Conservation (phyloP, 768 basidiomycete species). For the Boletus rubescentipes region DNA sequence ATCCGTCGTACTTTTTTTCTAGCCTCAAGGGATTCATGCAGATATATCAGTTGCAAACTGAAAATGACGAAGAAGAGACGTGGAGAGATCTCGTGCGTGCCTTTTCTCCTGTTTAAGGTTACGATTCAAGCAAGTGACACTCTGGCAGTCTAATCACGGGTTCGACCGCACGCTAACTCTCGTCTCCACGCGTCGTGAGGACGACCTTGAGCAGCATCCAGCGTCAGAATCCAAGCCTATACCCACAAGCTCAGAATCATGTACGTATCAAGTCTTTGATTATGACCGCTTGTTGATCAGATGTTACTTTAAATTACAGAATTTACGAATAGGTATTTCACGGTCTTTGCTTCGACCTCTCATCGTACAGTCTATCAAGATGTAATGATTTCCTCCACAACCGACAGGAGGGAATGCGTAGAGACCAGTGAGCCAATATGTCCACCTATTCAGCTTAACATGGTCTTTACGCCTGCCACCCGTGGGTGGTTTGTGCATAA, state of each 20-base stretch:
- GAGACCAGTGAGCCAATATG: conserved; percentile 5
- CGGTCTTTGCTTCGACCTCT: neutral
- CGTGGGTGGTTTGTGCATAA: conserved; percentile 1
- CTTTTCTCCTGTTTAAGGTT: conserved; percentile 4
- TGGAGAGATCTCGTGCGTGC: conserved; percentile 72
- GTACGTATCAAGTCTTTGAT: conserved; percentile 7
- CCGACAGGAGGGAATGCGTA: conserved; percentile 1
- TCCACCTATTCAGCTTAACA: conserved; percentile 7
- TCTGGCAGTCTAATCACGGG: conserved; percentile 63
- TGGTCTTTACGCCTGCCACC: conserved; percentile 7
- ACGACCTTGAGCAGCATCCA: conserved; percentile 33
- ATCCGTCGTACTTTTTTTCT: neutral
- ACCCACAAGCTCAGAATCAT: conserved; percentile 15
- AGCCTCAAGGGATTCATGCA: conserved; percentile 82
- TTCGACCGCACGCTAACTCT: conserved; percentile 68
- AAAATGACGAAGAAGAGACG: conserved; percentile 81
- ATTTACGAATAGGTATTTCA: conserved; percentile 9
- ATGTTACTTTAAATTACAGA: conserved; percentile 12
- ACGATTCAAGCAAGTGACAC: conserved; percentile 11
- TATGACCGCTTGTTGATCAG: neutral
- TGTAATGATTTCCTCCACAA: conserved; percentile 12
- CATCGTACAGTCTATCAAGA: conserved; percentile 14
- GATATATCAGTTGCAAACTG: conserved; percentile 82
- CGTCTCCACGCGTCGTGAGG: conserved; percentile 55
- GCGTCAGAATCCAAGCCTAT: conserved; percentile 13